Evolutionary conservation across 2,329 filamentous ascomycete species (phyloP).

Genomic region (Ophiobolus disseminans): DNA sequence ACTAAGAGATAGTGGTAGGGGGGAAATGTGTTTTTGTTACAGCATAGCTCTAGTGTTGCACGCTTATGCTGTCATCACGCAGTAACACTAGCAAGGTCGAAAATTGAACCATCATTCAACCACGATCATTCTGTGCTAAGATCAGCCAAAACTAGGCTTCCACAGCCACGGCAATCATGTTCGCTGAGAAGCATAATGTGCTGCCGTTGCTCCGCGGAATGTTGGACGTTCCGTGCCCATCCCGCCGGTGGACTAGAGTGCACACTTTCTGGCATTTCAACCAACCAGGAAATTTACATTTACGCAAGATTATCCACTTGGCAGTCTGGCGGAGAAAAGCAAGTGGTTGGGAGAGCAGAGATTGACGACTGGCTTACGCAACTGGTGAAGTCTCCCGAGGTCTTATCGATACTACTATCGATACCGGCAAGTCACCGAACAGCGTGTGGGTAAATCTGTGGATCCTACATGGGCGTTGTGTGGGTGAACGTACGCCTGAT

Average conservation of each 20-base stretch:
- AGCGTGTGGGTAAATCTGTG: not conserved
- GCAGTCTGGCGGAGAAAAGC: too few species aligned
- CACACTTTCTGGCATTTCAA: too few species aligned
- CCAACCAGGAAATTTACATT: too few species aligned
- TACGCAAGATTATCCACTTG: too few species aligned
- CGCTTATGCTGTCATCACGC: constrained; percentile 4
- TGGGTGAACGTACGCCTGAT: not conserved
- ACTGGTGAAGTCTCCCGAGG: not conserved
- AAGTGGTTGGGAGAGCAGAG: too few species aligned
- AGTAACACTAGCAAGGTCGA: not conserved
- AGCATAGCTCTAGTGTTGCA: not conserved
- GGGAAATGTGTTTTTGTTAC: constrained; percentile 12
- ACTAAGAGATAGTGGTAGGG: constrained; percentile 8
- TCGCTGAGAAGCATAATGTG: too few species aligned
- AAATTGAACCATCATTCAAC: constrained; percentile 2
- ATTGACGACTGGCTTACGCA: too few species aligned
- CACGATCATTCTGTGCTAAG: not conserved
- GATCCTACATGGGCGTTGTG: not conserved
- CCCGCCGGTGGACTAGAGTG: too few species aligned
- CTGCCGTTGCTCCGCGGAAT: too few species aligned
- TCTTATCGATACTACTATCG: constrained; percentile 12
- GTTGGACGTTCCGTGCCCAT: too few species aligned
- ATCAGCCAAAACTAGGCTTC: too few species aligned
- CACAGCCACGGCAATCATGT: too few species aligned
- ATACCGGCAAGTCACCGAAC: constrained; percentile 8